These are phyloP conservation scores for Helenozyma rhizophorensis DNA, from an alignment of 805 yeast genomes.

Conservation along the genomic window DNA sequence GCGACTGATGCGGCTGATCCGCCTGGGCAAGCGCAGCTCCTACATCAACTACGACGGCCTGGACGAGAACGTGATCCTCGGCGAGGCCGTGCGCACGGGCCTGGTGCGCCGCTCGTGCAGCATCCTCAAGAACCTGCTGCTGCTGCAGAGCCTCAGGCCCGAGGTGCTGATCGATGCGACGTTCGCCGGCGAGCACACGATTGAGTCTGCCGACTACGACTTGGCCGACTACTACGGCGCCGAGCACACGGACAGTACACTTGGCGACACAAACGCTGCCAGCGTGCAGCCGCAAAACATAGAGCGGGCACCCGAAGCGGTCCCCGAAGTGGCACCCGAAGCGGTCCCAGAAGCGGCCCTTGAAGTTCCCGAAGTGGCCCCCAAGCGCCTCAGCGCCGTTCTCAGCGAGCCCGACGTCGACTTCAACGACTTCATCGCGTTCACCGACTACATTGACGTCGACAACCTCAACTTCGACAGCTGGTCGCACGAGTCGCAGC, in stretches of 20 bases:
- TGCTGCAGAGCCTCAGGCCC: constrained; percentile 16
- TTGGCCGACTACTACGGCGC: too few species aligned
- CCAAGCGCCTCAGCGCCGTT: too few species aligned
- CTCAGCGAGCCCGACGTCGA: constrained; percentile 1
- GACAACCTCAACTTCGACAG: constrained; percentile 31
- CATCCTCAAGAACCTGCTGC: constrained; percentile 34
- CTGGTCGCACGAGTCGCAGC: background rate
- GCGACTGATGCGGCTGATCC: constrained; percentile 52
- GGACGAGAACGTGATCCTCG: constrained; percentile 36
- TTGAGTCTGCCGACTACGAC: background rate
- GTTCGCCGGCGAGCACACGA: background rate
- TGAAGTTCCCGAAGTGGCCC: too few species aligned
- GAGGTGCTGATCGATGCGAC: constrained; percentile 9
- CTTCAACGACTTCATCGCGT: constrained; percentile 34
- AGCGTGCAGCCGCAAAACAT: too few species aligned
- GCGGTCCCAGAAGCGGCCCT: too few species aligned
- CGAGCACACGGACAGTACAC: too few species aligned
- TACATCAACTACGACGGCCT: constrained; percentile 38
- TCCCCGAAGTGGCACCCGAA: too few species aligned
- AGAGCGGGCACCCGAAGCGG: too few species aligned
- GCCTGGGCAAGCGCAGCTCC: constrained; percentile 31
- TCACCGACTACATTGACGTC: constrained; percentile 37
- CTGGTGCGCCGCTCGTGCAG: constrained; percentile 32
- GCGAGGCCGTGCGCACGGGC: constrained; percentile 12
- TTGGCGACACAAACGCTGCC: too few species aligned